These are phyloP conservation scores for Hanseniaspora meyeri DNA, from an alignment of 805 yeast genomes.

Conservation along the genomic window DNA sequence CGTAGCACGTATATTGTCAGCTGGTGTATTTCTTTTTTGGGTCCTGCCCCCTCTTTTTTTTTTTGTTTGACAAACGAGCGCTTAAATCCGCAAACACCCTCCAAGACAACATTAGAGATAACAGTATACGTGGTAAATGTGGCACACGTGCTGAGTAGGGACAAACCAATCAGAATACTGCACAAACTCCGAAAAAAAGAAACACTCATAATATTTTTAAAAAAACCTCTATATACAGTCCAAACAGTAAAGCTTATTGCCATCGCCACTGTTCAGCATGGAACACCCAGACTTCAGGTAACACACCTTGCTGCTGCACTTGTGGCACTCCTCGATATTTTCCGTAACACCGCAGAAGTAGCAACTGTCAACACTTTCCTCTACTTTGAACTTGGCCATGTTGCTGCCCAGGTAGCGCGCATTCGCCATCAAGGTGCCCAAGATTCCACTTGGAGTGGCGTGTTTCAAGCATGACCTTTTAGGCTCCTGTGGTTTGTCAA, in stretches of 20 bases:
- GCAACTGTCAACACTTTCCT: not conserved
- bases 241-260: not conserved
- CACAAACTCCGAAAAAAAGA: too few relatives aligned
- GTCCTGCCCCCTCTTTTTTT: not conserved
- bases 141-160: too few relatives aligned
- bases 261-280: not conserved
- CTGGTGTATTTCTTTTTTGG: not conserved
- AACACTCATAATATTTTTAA: not conserved
- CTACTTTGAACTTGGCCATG: not conserved
- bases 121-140: not conserved
- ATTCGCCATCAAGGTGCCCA: constrained; percentile 1
- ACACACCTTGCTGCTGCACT: not conserved
- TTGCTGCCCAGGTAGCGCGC: not conserved
- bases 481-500: not conserved
- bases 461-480: not conserved
- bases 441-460: not conserved
- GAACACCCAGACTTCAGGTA: constrained; percentile 6
- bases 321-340: not conserved
- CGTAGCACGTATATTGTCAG: too few relatives aligned
- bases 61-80: too few relatives aligned
- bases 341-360: constrained; percentile 1
- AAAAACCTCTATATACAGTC: not conserved
- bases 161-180: not conserved
- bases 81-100: too few relatives aligned
- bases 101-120: too few relatives aligned